Percentiles rank a stretch among this genome's conserved stretches.
These are phyloP conservation scores for Botrytis tulipae DNA, from an alignment of 2,329 filamentous ascomycete genomes.

Conservation along the genomic window DNA sequence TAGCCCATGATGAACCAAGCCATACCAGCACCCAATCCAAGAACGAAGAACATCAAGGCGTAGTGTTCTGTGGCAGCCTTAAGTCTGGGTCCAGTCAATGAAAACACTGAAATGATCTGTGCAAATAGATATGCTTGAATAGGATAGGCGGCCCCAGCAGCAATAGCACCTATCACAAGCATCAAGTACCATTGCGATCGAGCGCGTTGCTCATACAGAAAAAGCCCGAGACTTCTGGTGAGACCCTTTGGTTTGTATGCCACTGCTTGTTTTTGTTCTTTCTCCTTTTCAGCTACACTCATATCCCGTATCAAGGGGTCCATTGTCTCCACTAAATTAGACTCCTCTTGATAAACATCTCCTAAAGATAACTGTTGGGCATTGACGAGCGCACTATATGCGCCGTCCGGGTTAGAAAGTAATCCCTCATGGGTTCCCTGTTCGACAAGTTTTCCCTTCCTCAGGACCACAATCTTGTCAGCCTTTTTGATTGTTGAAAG, in stretches of 20 bases:
- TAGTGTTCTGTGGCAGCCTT: slow-evolving; percentile 44
- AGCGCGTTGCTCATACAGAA: slow-evolving; percentile 55
- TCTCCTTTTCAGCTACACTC: slow-evolving; percentile 31
- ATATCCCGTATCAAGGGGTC: slow-evolving; percentile 29
- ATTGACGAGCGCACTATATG: slow-evolving; percentile 67
- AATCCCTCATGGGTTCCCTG: slow-evolving; percentile 73
- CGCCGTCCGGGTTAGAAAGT: slow-evolving; percentile 54
- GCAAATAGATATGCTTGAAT: slow-evolving; percentile 41
- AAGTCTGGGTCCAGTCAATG: slow-evolving; percentile 26
- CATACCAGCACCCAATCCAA: slow-evolving; percentile 43
- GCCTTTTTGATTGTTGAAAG: slow-evolving; percentile 81
- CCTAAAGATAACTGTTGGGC: slow-evolving; percentile 48
- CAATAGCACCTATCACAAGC: slow-evolving; percentile 45
- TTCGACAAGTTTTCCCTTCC: slow-evolving; percentile 70
- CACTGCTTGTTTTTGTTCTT: slow-evolving; percentile 26
- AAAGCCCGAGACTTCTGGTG: slow-evolving; percentile 49
- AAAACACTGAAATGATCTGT: slow-evolving; percentile 38
- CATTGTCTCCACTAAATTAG: slow-evolving; percentile 29
- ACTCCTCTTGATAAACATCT: slow-evolving; percentile 31
- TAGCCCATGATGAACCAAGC: slow-evolving; percentile 38
- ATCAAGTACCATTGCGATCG: slow-evolving; percentile 52
- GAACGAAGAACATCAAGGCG: slow-evolving; percentile 50
- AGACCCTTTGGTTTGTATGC: slow-evolving; percentile 44
- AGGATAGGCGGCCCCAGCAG: slow-evolving; percentile 40
- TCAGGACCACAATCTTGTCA: slow-evolving; percentile 74